Percentiles rank a stretch among this genome's conserved stretches.
Conservation (phyloP, 1,284 basidiomycete genomes). For the Boletus albobrunnescens region DNA sequence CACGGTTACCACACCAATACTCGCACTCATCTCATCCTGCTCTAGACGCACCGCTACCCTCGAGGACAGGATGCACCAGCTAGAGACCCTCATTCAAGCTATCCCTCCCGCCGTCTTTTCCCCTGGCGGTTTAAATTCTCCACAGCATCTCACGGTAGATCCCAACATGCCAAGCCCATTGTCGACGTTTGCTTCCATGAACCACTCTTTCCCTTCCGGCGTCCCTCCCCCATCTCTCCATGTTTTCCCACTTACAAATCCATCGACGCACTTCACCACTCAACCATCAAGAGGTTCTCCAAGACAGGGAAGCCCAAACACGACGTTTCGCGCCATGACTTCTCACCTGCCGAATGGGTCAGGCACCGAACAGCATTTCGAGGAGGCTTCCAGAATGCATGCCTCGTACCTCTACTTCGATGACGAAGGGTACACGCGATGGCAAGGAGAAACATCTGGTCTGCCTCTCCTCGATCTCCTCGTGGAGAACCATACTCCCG, state of each 20-base stretch:
- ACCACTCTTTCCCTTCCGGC: conserved; percentile 54
- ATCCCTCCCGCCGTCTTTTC: conserved; percentile 76
- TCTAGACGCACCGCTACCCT: conserved; percentile 68
- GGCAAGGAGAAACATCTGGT: conserved; percentile 88
- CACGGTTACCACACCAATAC: not conserved
- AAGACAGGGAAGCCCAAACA: conserved; percentile 44
- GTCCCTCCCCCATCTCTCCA: conserved; percentile 73
- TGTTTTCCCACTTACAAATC: conserved; percentile 70
- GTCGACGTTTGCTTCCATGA: conserved; percentile 47
- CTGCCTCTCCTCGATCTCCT: conserved; percentile 80
- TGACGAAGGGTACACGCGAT: conserved; percentile 77
- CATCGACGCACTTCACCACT: conserved; percentile 67
- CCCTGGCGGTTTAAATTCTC: conserved; percentile 42
- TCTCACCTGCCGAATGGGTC: conserved; percentile 24
- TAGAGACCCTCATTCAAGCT: conserved; percentile 75
- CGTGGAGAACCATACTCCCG: conserved; percentile 51
- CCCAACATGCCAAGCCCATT: conserved; percentile 42
- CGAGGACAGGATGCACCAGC: conserved; percentile 80
- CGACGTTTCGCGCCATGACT: conserved; percentile 40
- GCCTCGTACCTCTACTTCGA: conserved; percentile 79
- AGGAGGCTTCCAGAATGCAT: conserved; percentile 58
- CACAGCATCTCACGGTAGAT: conserved; percentile 33
- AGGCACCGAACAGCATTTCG: conserved; percentile 44
- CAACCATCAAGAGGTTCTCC: conserved; percentile 37
- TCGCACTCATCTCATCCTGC: conserved; percentile 6